A percentile compares a stretch with the other conserved stretches of the same genome.
Evolutionary conservation across 2,329 filamentous ascomycete species (phyloP).

Genomic region (Coniochaeta hoffmannii): DNA sequence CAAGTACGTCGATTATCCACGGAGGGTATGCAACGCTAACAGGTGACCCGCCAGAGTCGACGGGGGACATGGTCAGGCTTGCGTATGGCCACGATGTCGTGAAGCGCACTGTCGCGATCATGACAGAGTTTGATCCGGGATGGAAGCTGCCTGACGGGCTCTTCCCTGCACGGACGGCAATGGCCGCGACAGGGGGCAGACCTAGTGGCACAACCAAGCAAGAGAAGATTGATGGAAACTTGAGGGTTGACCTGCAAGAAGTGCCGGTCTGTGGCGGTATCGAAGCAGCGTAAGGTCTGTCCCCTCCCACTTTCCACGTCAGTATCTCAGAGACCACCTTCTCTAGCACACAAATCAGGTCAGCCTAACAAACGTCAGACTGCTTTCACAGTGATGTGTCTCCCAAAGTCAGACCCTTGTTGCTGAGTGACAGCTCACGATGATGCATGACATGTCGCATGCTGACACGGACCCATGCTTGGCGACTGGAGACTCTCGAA

Average conservation of each 20-base stretch:
- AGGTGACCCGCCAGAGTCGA: neutral
- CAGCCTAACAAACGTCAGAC: neutral
- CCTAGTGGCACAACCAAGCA: neutral
- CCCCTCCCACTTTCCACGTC: neutral
- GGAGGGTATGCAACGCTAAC: neutral
- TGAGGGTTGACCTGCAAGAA: neutral
- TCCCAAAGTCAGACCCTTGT: neutral
- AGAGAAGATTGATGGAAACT: neutral
- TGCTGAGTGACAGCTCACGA: neutral
- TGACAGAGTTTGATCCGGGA: neutral
- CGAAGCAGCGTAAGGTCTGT: neutral
- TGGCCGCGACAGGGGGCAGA: neutral
- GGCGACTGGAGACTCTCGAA: neutral
- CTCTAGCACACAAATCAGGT: too few relatives aligned
- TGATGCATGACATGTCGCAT: neutral
- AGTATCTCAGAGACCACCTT: too few relatives aligned
- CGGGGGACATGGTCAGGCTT: neutral
- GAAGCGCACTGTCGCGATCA: neutral
- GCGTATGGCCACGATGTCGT: neutral
- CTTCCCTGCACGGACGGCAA: neutral
- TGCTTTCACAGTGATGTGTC: neutral
- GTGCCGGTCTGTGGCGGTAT: neutral
- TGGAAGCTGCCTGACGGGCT: neutral
- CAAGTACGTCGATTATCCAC: neutral
- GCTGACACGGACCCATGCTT: neutral